phyloP scores from a whole-genome alignment of 108 stramenopile species.

The Hondaea fermentalgiana region DNA sequence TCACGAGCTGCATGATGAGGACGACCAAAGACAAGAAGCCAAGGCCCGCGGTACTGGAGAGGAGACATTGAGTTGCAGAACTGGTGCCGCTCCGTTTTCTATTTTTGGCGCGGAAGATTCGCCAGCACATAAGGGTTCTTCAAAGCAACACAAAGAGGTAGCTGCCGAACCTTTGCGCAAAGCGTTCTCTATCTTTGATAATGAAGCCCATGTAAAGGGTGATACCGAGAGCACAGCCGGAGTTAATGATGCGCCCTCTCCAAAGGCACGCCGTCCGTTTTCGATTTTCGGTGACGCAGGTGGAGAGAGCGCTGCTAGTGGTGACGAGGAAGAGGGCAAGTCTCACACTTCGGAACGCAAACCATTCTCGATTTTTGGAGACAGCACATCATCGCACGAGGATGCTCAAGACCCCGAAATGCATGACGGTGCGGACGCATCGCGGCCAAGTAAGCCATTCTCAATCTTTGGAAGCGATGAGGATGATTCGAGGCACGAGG shows the following conservation, averaged over 20 bases:
- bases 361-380: neutral
- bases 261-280: neutral
- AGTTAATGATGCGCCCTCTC: too few species aligned
- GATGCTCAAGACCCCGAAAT: too few species aligned
- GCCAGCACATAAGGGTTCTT: neutral
- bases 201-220: neutral
- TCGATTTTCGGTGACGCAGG: neutral
- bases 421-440: too few species aligned
- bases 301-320: too few species aligned
- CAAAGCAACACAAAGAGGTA: neutral
- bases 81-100: neutral
- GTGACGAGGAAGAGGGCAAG: too few species aligned
- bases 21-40: neutral
- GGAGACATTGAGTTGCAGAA: neutral
- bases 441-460: neutral
- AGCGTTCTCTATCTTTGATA: neutral
- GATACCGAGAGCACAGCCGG: neutral
- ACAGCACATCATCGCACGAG: neutral
- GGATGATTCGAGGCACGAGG: neutral
- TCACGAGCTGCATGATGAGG: neutral
- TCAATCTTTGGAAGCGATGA: neutral
- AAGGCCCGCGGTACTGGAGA: too few species aligned
- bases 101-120: neutral
- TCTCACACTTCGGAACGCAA: neutral
- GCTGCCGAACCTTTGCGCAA: neutral